phyloP scores from a whole-genome alignment of 768 basidiomycete genomes.

The Lactifluus subvellereus region DNA sequence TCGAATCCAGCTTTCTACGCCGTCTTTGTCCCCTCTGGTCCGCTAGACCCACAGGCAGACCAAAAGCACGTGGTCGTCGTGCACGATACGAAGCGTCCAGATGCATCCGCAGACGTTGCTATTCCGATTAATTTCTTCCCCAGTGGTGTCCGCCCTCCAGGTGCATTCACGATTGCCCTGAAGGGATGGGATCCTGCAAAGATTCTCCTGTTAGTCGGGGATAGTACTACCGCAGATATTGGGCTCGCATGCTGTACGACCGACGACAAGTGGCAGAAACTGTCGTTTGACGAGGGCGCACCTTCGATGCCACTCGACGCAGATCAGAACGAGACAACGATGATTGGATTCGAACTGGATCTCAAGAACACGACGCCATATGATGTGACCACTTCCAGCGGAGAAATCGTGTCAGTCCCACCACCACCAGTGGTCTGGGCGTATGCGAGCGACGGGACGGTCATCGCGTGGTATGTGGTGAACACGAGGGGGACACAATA shows the following conservation, averaged over 20 bases:
- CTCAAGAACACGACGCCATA: conserved; percentile 46
- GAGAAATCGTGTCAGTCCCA: conserved; percentile 39
- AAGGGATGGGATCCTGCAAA: conserved; percentile 42
- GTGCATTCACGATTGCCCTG: conserved; percentile 37
- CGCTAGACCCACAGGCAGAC: conserved; percentile 35
- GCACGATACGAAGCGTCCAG: conserved; percentile 39
- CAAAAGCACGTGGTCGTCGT: conserved; percentile 40
- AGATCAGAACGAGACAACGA: conserved; percentile 62
- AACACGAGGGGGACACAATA: conserved; percentile 50
- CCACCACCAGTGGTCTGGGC: conserved; percentile 63
- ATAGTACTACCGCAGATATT: conserved; percentile 47
- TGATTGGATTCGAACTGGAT: conserved; percentile 61
- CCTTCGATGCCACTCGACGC: conserved; percentile 62
- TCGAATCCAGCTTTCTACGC: conserved; percentile 63
- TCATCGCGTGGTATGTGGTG: conserved; percentile 68
- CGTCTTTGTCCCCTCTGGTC: conserved; percentile 49
- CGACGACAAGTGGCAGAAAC: conserved; percentile 39
- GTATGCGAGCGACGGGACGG: conserved; percentile 72
- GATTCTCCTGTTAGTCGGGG: conserved; percentile 41
- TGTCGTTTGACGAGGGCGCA: conserved; percentile 45
- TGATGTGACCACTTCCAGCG: conserved; percentile 35
- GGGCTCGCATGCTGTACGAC: conserved; percentile 37
- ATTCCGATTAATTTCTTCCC: conserved; percentile 40
- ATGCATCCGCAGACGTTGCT: conserved; percentile 33
- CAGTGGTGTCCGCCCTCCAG: conserved; percentile 43